Evolutionary conservation across 805 yeast species (phyloP).

Genomic region (Zygotorulaspora chibaensis): DNA sequence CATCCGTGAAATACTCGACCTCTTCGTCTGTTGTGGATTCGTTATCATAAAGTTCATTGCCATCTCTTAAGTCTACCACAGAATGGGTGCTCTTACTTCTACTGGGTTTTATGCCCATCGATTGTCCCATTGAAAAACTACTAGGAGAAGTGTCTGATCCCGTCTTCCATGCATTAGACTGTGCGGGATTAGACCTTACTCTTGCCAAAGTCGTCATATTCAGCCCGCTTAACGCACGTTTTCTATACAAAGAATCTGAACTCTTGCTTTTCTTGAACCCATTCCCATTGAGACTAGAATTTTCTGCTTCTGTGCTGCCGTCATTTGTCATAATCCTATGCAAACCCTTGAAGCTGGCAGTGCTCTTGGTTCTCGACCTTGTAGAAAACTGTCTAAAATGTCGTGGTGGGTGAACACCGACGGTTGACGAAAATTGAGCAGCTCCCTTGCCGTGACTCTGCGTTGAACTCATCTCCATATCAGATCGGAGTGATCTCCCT

Average conservation of each 20-base stretch:
- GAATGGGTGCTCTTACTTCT: conserved; percentile 30
- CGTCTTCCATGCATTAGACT: conserved; percentile 6
- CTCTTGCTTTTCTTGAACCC: conserved; percentile 27
- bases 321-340: conserved; percentile 29
- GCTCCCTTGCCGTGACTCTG: conserved; percentile 10
- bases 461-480: conserved; percentile 12
- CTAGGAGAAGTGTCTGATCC: conserved; percentile 11
- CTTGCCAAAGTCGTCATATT: conserved; percentile 34
- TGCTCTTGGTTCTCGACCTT: conserved; percentile 32
- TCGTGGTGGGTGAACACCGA: conserved; percentile 14
- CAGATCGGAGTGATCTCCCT: conserved; percentile 16
- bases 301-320: conserved; percentile 14
- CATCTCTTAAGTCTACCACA: conserved; percentile 25
- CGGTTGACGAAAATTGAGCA: conserved; percentile 8
- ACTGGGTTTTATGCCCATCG: conserved; percentile 28
- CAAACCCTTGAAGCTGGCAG: conserved; percentile 32
- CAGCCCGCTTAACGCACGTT: conserved; percentile 29
- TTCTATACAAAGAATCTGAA: conserved; percentile 29
- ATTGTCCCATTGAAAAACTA: conserved; percentile 11
- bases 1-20: conserved; percentile 41
- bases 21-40: conserved; percentile 36
- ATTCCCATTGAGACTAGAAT: conserved; percentile 8
- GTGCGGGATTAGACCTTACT: conserved; percentile 24
- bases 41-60: conserved; percentile 23
- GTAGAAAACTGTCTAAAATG: conserved; percentile 30